Evolutionary conservation across 225 moss, liverwort and hornwort species (phyloP).

Genomic region (Ulota crispa): DNA sequence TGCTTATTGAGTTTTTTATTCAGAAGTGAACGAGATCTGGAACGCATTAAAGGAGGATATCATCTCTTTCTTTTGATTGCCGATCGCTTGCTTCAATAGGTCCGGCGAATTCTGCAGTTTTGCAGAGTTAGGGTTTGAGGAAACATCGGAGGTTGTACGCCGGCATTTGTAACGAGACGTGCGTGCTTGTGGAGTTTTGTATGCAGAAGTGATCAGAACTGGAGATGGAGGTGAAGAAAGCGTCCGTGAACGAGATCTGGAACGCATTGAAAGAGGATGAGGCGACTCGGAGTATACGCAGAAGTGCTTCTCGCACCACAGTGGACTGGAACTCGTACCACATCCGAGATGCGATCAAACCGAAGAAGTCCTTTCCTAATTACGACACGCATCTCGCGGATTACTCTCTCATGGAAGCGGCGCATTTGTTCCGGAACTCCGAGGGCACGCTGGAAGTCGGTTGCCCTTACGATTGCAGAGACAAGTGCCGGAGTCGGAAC

Average conservation of each 20-base stretch:
- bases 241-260: constrained; percentile 48
- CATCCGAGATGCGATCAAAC: constrained; percentile 55
- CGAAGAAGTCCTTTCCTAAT: constrained; percentile 28
- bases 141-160: background rate
- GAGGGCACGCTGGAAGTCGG: constrained; percentile 58
- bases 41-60: too few relatives aligned
- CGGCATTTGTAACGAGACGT: background rate
- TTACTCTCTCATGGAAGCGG: constrained; percentile 59
- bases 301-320: constrained; percentile 28
- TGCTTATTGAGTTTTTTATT: too few relatives aligned
- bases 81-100: background rate
- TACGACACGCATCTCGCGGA: constrained; percentile 49
- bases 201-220: background rate
- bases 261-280: constrained; percentile 50
- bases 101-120: background rate
- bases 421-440: constrained; percentile 54
- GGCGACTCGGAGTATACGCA: constrained; percentile 28
- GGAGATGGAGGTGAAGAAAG: constrained; percentile 39
- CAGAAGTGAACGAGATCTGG: constrained; percentile 1
- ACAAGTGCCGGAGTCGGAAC: constrained; percentile 32
- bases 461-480: constrained; percentile 48
- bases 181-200: too few relatives aligned
- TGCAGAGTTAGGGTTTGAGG: constrained; percentile 3
- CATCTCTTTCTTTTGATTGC: background rate
- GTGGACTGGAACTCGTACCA: constrained; percentile 66